phyloP scores from a whole-genome alignment of 176 grass and related monocot genomes.

The Rhynchospora pubera region DNA sequence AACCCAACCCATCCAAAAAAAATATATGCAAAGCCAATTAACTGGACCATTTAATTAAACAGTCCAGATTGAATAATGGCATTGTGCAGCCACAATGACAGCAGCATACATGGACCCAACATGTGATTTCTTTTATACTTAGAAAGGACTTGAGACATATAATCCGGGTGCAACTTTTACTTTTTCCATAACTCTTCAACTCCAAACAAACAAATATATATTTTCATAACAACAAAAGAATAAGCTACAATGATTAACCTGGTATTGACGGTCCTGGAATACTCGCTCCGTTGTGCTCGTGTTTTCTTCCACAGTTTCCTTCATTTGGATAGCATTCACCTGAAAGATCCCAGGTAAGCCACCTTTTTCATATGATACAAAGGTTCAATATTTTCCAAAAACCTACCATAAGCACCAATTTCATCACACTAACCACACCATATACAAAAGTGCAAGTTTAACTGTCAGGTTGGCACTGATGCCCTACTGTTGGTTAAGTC shows the following conservation, averaged over 20 bases:
- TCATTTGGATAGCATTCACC: constrained; percentile 99
- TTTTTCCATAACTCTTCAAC: not conserved
- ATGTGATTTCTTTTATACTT: no score
- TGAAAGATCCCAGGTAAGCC: constrained; percentile 32
- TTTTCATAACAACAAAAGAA: not conserved
- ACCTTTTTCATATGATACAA: constrained; percentile 2
- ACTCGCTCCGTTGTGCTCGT: constrained; percentile 97
- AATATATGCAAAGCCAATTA: not conserved
- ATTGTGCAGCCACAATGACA: no score
- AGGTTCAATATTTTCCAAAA: not conserved
- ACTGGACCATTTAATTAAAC: not conserved
- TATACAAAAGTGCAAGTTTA: not conserved
- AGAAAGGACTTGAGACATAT: not conserved
- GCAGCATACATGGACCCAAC: no score
- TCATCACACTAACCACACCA: not conserved
- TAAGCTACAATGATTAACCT: constrained; percentile 40
- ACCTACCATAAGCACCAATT: not conserved
- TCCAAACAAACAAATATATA: not conserved
- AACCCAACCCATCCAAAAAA: not conserved
- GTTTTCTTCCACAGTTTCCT: constrained; percentile 99
- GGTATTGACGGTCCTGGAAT: constrained; percentile 96
- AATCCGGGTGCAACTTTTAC: not conserved
- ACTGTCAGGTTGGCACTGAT: not conserved
- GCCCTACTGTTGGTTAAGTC: not conserved
- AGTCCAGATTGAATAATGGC: not conserved